Conservation (phyloP, 2,329 filamentous ascomycete genomes). For the Scedosporium dehoogii region DNA sequence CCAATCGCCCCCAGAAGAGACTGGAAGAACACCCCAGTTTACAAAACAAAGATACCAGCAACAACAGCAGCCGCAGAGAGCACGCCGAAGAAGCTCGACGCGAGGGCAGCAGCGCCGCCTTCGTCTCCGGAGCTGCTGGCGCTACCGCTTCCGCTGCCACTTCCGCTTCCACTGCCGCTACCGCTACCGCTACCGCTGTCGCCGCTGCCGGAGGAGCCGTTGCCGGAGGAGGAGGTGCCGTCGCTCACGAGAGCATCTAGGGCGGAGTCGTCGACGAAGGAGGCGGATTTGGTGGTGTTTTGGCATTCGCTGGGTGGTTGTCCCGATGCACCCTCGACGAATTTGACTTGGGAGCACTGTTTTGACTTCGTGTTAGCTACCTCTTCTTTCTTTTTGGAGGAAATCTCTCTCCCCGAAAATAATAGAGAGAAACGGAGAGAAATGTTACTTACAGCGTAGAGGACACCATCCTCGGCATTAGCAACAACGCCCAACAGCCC, state of each 20-base stretch:
- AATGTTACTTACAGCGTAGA: conserved; percentile 42
- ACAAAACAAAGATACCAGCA: background rate
- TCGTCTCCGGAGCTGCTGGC: background rate
- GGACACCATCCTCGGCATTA: conserved; percentile 42
- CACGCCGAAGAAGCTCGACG: background rate
- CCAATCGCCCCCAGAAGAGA: background rate
- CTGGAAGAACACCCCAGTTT: background rate
- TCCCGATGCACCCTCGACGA: conserved; percentile 34
- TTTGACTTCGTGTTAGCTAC: no score
- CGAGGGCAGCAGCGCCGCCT: background rate
- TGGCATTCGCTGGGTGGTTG: conserved; percentile 22
- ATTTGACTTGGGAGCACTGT: conserved; percentile 46
- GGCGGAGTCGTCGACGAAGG: conserved; percentile 20
- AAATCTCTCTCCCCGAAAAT: background rate
- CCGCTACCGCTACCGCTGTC: background rate
- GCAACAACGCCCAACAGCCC: conserved; percentile 44
- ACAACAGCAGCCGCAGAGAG: background rate
- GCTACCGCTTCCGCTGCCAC: background rate
- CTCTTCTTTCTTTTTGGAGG: background rate
- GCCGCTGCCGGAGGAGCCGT: conserved; percentile 1
- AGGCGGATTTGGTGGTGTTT: conserved; percentile 21
- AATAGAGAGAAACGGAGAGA: background rate
- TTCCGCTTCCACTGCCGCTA: background rate
- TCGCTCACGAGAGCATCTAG: conserved; percentile 23
- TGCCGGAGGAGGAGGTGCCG: conserved; percentile 1